Conservation (phyloP, 2,329 filamentous ascomycete species). For the Arthrinium puccinioides region DNA sequence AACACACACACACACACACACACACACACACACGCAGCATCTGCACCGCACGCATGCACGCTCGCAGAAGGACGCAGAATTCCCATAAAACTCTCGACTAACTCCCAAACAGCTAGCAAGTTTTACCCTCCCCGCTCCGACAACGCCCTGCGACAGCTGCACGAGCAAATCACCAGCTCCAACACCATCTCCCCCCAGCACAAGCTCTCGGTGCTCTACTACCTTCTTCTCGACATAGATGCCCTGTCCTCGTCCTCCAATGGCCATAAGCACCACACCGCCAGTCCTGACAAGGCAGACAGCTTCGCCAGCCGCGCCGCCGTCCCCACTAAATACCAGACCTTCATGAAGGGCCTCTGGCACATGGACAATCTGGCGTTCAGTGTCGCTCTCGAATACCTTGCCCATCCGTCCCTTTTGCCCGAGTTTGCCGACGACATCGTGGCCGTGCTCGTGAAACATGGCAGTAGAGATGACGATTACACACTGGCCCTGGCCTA, state of each 20-base stretch:
- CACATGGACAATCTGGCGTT: conserved; percentile 68
- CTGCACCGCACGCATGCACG: too few species aligned
- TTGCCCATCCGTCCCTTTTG: conserved; percentile 72
- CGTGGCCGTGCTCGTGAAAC: conserved; percentile 58
- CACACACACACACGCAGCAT: not conserved
- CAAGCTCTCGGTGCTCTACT: conserved; percentile 78
- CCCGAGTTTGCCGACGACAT: conserved; percentile 83
- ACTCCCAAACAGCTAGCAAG: conserved; percentile 38
- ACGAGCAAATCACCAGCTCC: conserved; percentile 60
- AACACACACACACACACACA: not conserved
- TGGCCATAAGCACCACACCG: conserved; percentile 41
- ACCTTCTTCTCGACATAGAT: conserved; percentile 71
- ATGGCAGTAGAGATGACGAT: conserved; percentile 50
- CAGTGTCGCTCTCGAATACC: conserved; percentile 61
- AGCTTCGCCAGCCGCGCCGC: conserved; percentile 55
- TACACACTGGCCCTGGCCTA: conserved; percentile 66
- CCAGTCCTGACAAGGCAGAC: conserved; percentile 31
- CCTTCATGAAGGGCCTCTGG: conserved; percentile 79
- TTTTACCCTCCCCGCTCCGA: conserved; percentile 70
- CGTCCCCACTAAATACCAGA: conserved; percentile 68
- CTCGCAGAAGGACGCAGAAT: too few species aligned
- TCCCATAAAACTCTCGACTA: not conserved
- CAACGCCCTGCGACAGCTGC: conserved; percentile 58
- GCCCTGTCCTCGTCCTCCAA: conserved; percentile 29
- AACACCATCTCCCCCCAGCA: conserved; percentile 60